Evolutionary conservation across 2,329 filamentous ascomycete genomes (phyloP).

Genomic region (Cladobotryum mycophilum): DNA sequence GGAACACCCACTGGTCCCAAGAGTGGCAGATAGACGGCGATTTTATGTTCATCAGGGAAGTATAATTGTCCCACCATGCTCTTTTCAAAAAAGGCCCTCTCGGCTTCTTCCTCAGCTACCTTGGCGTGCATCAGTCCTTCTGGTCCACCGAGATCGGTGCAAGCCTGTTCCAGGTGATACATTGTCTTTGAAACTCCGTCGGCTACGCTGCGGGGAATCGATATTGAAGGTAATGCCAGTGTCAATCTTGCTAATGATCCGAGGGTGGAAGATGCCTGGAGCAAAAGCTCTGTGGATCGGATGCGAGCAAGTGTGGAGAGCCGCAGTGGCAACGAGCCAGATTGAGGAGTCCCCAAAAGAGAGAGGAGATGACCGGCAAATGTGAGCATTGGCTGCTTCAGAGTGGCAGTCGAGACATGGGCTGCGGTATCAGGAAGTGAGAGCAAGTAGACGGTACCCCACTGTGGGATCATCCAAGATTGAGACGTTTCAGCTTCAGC

Average conservation of each 20-base stretch:
- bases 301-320: constrained; percentile 81
- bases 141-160: constrained; percentile 58
- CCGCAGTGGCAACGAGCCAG: constrained; percentile 76
- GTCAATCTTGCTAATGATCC: constrained; percentile 87
- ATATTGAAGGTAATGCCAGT: constrained; percentile 77
- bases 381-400: constrained; percentile 76
- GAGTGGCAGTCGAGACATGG: constrained; percentile 56
- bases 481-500: constrained; percentile 45
- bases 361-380: constrained; percentile 89
- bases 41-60: constrained; percentile 97
- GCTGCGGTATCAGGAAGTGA: constrained; percentile 33
- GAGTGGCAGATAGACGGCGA: constrained; percentile 90
- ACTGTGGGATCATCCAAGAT: constrained; percentile 91
- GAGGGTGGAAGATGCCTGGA: constrained; percentile 86
- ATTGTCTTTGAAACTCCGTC: constrained; percentile 78
- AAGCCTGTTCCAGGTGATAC: constrained; percentile 68
- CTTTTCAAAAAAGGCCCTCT: constrained; percentile 95
- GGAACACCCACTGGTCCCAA: constrained; percentile 88
- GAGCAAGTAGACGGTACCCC: constrained; percentile 69
- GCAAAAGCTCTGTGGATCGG: constrained; percentile 73
- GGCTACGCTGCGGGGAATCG: constrained; percentile 81
- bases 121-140: constrained; percentile 74
- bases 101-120: constrained; percentile 80
- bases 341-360: constrained; percentile 76
- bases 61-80: constrained; percentile 99